These are phyloP conservation scores for Letharia lupina DNA, from an alignment of 495 filamentous ascomycete genomes.

Conservation along the genomic window DNA sequence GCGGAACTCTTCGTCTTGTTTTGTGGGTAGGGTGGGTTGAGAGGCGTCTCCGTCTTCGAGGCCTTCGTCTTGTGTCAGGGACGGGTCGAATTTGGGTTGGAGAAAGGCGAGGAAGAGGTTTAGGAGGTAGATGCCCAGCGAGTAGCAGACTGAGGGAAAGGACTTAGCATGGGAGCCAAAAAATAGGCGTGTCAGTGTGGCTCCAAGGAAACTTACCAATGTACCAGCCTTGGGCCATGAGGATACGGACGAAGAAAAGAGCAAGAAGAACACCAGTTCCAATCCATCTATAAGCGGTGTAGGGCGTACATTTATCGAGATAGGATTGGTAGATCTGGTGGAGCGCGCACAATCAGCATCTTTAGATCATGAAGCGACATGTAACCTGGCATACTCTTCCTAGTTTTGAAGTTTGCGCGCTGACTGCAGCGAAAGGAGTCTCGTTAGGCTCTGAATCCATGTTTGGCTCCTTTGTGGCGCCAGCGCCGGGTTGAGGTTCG, in stretches of 20 bases:
- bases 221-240: conserved; percentile 94
- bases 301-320: conserved; percentile 86
- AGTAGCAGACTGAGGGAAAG: conserved; percentile 69
- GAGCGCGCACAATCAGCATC: neutral
- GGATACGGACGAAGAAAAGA: conserved; percentile 78
- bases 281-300: conserved; percentile 78
- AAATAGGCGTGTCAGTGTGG: neutral
- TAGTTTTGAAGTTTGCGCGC: conserved; percentile 69
- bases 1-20: conserved; percentile 92
- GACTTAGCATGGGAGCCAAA: neutral
- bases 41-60: conserved; percentile 84
- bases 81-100: conserved; percentile 97
- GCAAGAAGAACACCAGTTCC: conserved; percentile 65
- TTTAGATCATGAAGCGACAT: conserved; percentile 2
- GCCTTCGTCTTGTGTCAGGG: conserved; percentile 86
- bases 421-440: conserved; percentile 77
- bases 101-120: conserved; percentile 99
- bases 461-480: conserved; percentile 26
- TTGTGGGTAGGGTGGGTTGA: conserved; percentile 64
- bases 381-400: conserved; percentile 49
- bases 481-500: conserved; percentile 15
- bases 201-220: conserved; percentile 57
- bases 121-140: conserved; percentile 95
- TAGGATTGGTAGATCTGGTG: conserved; percentile 85
- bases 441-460: conserved; percentile 80